phyloP scores from a whole-genome alignment of 371 early-diverging fungal genomes.

The Umbelopsis sp. region DNA sequence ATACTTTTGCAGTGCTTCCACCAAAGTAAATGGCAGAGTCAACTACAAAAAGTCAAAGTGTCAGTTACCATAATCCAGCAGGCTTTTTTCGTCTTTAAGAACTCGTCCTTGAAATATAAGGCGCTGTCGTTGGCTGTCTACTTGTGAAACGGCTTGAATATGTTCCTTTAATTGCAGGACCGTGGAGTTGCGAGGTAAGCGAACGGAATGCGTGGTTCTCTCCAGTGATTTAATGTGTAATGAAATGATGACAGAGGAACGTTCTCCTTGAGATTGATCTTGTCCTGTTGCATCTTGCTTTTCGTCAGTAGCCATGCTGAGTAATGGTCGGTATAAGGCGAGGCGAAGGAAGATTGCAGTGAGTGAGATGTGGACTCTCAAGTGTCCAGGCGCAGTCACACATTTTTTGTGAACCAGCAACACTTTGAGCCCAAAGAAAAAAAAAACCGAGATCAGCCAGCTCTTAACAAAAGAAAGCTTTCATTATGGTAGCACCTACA shows the following conservation, averaged over 20 bases:
- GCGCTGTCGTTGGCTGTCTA: conserved; percentile 58
- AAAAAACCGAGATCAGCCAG: not conserved
- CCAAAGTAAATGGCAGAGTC: too few species aligned
- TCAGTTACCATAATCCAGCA: conserved; percentile 59
- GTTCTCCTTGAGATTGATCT: conserved; percentile 4
- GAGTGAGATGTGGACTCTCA: not conserved
- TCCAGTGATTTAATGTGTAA: conserved; percentile 60
- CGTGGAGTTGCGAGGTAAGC: conserved; percentile 51
- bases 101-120: conserved; percentile 66
- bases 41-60: not conserved
- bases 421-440: not conserved
- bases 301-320: conserved; percentile 13
- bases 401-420: not conserved
- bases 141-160: conserved; percentile 54
- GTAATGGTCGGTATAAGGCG: not conserved
- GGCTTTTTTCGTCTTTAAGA: conserved; percentile 55
- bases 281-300: conserved; percentile 13
- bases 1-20: too few species aligned
- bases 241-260: conserved; percentile 33
- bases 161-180: conserved; percentile 60
- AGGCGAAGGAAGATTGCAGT: not conserved
- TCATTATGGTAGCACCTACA: conserved; percentile 8
- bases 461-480: too few species aligned
- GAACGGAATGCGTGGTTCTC: conserved; percentile 56
- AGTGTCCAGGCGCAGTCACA: not conserved